These are phyloP conservation scores for Suillus subluteus DNA, from an alignment of 768 basidiomycete species.

Conservation along the genomic window DNA sequence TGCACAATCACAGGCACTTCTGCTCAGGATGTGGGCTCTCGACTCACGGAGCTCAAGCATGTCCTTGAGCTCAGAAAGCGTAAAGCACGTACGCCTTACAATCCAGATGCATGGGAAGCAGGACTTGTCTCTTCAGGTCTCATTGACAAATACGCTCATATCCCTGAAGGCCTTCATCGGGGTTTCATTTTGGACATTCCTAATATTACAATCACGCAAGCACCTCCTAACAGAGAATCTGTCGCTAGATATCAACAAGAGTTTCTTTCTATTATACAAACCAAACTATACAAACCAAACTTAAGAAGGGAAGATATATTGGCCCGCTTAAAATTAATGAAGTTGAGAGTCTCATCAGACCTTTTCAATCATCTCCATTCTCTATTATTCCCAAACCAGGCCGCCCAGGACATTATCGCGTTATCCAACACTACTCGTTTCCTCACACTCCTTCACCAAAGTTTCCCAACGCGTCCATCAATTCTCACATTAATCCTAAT, in stretches of 20 bases:
- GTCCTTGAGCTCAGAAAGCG: not conserved
- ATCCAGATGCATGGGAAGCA: not conserved
- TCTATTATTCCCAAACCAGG: not conserved
- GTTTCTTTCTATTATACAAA: not conserved
- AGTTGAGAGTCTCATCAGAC: not conserved
- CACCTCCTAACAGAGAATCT: not conserved
- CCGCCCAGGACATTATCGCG: too few relatives aligned
- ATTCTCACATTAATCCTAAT: not conserved
- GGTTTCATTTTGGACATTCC: not conserved
- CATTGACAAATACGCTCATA: not conserved
- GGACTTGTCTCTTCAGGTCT: accelerated
- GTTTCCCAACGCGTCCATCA: not conserved
- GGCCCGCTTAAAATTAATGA: too few relatives aligned
- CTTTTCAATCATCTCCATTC: not conserved
- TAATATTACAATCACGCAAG: not conserved
- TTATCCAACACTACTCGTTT: not conserved
- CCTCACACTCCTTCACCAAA: not conserved
- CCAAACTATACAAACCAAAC: not conserved
- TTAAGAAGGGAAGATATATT: not conserved
- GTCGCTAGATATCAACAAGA: not conserved
- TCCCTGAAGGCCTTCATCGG: not conserved
- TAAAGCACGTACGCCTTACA: not conserved
- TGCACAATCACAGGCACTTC: not conserved
- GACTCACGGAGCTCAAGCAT: not conserved
- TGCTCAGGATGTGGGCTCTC: not conserved